Evolutionary conservation across 176 grass and related monocot genomes (phyloP).

Genomic region (Leersia perrieri): DNA sequence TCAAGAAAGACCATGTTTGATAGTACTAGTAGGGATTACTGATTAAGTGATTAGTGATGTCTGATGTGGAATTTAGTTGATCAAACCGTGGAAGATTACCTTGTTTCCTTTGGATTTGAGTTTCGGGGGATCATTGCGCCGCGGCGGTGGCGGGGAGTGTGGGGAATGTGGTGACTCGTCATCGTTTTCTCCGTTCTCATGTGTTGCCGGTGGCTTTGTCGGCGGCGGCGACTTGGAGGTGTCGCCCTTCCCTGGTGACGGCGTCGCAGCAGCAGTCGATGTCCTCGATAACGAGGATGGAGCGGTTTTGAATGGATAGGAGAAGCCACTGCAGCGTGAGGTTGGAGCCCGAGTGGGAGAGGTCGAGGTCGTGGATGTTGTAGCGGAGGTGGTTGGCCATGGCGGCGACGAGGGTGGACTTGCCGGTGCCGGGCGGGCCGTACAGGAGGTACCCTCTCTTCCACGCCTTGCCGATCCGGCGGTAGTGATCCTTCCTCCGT

Average conservation of each 20-base stretch:
- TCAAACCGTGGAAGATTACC: not conserved
- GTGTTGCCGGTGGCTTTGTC: too few relatives aligned
- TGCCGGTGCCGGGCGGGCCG: constrained; percentile 32
- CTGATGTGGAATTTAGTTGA: too few relatives aligned
- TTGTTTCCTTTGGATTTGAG: not conserved
- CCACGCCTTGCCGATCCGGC: constrained; percentile 43
- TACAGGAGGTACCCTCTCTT: constrained; percentile 42
- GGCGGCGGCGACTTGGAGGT: not conserved
- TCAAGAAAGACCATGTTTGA: too few relatives aligned
- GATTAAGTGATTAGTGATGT: too few relatives aligned
- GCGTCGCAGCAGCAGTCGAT: constrained; percentile 25
- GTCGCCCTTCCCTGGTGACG: not conserved
- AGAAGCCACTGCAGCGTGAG: constrained; percentile 18
- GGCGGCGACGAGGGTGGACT: constrained; percentile 39
- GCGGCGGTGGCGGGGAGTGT: not conserved
- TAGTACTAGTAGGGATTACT: too few relatives aligned
- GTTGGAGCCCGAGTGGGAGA: not conserved
- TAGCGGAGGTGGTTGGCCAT: constrained; percentile 45
- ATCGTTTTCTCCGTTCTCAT: not conserved
- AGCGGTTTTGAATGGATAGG: not conserved
- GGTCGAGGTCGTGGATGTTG: constrained; percentile 33
- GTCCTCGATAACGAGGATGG: constrained; percentile 26
- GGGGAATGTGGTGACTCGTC: not conserved
- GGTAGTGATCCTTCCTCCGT: constrained; percentile 26
- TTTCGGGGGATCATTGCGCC: not conserved